Evolutionary conservation across 345 rosid genomes (phyloP).

Genomic region (Gossypium thurberi): DNA sequence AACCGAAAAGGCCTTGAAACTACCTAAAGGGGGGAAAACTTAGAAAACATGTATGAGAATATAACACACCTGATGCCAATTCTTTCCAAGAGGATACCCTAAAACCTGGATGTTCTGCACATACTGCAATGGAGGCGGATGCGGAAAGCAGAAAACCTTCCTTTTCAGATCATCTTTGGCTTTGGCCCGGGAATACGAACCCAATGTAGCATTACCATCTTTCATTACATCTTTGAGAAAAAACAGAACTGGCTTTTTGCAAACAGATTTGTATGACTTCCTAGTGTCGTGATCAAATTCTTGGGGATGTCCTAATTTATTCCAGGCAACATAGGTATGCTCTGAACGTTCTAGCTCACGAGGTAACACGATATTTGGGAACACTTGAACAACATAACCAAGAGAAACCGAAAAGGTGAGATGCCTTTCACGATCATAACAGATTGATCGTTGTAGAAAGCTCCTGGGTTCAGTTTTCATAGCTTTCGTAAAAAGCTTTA

Average conservation of each 20-base stretch:
- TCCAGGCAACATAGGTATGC: slow-evolving; percentile 81
- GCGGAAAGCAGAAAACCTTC: slow-evolving; percentile 70
- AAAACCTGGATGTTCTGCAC: slow-evolving; percentile 53
- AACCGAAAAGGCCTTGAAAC: neutral
- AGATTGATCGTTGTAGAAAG: slow-evolving; percentile 78
- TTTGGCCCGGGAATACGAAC: slow-evolving; percentile 44
- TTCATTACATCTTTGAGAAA: slow-evolving; percentile 42
- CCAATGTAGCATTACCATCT: slow-evolving; percentile 45
- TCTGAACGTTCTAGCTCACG: slow-evolving; percentile 75
- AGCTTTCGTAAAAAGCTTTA: slow-evolving; percentile 69
- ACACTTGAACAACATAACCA: slow-evolving; percentile 82
- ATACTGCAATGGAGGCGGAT: slow-evolving; percentile 47
- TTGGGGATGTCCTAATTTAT: slow-evolving; percentile 33
- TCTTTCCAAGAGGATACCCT: slow-evolving; percentile 49
- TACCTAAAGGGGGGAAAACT: neutral
- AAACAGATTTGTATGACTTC: slow-evolving; percentile 51
- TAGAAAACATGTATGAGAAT: neutral
- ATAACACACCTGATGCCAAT: slow-evolving; percentile 74
- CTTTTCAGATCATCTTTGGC: slow-evolving; percentile 56
- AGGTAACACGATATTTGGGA: slow-evolving; percentile 55
- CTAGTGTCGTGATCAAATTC: slow-evolving; percentile 86
- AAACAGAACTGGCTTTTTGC: slow-evolving; percentile 48
- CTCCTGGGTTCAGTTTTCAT: slow-evolving; percentile 62
- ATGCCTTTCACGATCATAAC: slow-evolving; percentile 49
- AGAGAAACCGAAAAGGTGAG: slow-evolving; percentile 62